phyloP scores from a whole-genome alignment of 208 protist species.

The Blechomonas ayalai region DNA sequence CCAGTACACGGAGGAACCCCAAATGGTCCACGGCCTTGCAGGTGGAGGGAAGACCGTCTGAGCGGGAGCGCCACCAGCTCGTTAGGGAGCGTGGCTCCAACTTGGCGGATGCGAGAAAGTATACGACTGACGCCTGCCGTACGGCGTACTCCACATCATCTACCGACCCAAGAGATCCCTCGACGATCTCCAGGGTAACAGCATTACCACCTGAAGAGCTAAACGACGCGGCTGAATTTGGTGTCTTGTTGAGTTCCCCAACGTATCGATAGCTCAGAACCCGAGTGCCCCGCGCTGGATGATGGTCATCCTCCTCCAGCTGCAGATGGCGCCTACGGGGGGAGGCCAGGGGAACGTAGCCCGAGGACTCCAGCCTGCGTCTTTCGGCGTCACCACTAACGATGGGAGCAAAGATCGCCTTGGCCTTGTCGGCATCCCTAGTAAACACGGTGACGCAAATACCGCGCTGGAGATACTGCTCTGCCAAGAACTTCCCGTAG shows the following conservation, averaged over 20 bases:
- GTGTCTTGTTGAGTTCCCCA: no score
- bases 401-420: slow-evolving; percentile 38
- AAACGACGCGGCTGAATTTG: no score
- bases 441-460: slow-evolving; percentile 55
- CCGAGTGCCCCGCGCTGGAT: slow-evolving; percentile 4
- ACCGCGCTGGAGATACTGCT: slow-evolving; percentile 57
- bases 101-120: slow-evolving; percentile 28
- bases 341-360: slow-evolving; percentile 16
- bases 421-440: slow-evolving; percentile 33
- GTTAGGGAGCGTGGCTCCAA: slow-evolving; percentile 4
- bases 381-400: slow-evolving; percentile 21
- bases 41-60: no score
- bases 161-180: slow-evolving; percentile 24
- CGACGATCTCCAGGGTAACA: slow-evolving; percentile 41
- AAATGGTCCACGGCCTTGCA: no score
- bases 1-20: slow-evolving; percentile 38
- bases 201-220: slow-evolving; percentile 2
- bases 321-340: no score
- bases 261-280: slow-evolving; percentile 34
- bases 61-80: no score
- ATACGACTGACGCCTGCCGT: slow-evolving; percentile 40
- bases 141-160: slow-evolving; percentile 43
- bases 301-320: slow-evolving; percentile 6
- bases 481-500: slow-evolving; percentile 50
- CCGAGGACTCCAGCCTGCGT: slow-evolving; percentile 8